These are phyloP conservation scores for Globisporangium spinosum DNA, from an alignment of 352 stramenopile species.

Conservation along the genomic window DNA sequence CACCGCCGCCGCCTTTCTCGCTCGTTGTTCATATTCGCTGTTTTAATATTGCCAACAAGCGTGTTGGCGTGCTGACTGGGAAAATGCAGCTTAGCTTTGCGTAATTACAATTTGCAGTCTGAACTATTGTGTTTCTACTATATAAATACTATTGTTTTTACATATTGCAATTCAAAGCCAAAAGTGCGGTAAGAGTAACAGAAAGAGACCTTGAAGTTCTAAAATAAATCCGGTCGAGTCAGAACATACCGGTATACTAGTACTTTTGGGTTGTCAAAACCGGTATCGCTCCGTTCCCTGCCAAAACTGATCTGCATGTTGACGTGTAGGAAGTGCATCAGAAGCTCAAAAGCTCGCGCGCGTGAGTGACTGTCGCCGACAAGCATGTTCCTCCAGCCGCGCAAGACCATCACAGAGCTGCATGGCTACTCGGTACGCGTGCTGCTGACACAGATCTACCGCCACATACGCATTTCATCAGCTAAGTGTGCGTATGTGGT, in stretches of 20 bases:
- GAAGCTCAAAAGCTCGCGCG: slow-evolving; percentile 1
- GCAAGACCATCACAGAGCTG: slow-evolving; percentile 53
- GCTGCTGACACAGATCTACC: background rate
- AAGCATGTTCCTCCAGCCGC: slow-evolving; percentile 68
- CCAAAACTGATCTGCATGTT: slow-evolving; percentile 10
- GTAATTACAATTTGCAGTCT: too few species aligned
- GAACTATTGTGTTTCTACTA: too few species aligned
- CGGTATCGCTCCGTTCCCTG: background rate
- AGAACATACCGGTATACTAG: background rate
- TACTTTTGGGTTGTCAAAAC: background rate
- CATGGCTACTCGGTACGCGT: slow-evolving; percentile 58
- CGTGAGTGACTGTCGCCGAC: background rate
- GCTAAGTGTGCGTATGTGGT: background rate
- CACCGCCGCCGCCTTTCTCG: slow-evolving; percentile 1
- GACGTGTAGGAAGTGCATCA: slow-evolving; percentile 6
- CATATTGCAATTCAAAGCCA: background rate
- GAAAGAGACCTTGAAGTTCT: slow-evolving; percentile 7
- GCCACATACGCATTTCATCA: background rate
- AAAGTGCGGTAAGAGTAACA: background rate
- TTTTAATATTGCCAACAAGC: background rate
- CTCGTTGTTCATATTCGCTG: slow-evolving; percentile 7
- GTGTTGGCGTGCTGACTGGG: background rate
- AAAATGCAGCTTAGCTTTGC: background rate
- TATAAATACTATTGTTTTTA: background rate
- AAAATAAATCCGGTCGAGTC: slow-evolving; percentile 2